Evolutionary conservation across 2,329 filamentous ascomycete genomes (phyloP).

Genomic region (Cladophialophora exuberans): DNA sequence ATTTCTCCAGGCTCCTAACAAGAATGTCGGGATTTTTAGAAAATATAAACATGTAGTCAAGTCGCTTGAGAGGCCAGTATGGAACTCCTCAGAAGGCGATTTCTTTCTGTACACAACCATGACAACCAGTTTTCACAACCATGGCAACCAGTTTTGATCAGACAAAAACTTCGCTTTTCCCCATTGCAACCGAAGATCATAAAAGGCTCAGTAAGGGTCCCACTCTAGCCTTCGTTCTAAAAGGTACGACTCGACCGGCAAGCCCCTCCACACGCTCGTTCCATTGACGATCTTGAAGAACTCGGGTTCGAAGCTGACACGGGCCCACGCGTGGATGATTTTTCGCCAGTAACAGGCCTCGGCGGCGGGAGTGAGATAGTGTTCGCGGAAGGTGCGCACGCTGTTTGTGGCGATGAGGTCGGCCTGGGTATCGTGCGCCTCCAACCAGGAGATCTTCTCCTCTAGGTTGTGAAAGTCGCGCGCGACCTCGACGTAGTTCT

Average conservation of each 20-base stretch:
- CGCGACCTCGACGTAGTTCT: conserved; percentile 55
- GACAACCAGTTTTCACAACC: too few species aligned
- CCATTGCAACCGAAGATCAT: too few species aligned
- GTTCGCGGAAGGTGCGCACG: conserved; percentile 53
- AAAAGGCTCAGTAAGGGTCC: conserved; percentile 33
- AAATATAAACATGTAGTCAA: too few species aligned
- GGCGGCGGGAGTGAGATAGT: conserved; percentile 58
- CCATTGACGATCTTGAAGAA: conserved; percentile 39
- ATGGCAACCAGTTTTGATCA: too few species aligned
- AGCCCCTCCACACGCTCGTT: conserved; percentile 38
- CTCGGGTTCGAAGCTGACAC: conserved; percentile 47
- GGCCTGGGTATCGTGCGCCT: conserved; percentile 49
- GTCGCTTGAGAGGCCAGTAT: too few species aligned
- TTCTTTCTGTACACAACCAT: too few species aligned
- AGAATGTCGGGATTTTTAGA: too few species aligned
- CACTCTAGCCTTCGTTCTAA: conserved; percentile 34
- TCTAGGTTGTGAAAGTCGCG: conserved; percentile 61
- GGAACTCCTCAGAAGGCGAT: too few species aligned
- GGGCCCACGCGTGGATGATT: conserved; percentile 45
- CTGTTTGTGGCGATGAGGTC: conserved; percentile 55
- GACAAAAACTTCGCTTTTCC: too few species aligned
- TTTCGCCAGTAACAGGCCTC: conserved; percentile 61
- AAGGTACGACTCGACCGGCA: conserved; percentile 48
- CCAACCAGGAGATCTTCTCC: conserved; percentile 46
- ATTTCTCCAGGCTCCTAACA: too few species aligned